phyloP scores from a whole-genome alignment of 768 basidiomycete species.

The Lenzites betulinus region DNA sequence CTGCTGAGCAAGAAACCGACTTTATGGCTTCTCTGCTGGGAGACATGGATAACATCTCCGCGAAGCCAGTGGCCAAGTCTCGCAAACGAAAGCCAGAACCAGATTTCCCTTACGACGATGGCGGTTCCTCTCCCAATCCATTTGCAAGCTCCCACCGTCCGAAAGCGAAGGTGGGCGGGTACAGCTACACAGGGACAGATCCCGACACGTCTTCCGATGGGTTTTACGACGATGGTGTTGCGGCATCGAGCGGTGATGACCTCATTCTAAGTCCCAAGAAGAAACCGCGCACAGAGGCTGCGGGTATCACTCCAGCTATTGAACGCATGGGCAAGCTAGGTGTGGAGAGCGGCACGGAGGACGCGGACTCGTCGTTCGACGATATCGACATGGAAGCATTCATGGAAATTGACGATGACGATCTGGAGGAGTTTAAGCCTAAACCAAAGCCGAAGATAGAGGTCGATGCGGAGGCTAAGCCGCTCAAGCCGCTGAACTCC shows the following conservation, averaged over 20 bases:
- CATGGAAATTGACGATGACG: constrained; percentile 61
- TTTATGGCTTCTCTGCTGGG: constrained; percentile 86
- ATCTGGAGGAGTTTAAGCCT: constrained; percentile 34
- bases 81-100: constrained; percentile 74
- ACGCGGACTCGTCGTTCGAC: constrained; percentile 44
- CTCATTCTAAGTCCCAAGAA: constrained; percentile 70
- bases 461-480: constrained; percentile 21
- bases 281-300: constrained; percentile 50
- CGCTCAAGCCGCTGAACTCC: constrained; percentile 27
- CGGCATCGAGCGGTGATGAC: constrained; percentile 58
- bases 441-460: constrained; percentile 36
- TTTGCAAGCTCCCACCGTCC: constrained; percentile 10
- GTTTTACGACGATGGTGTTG: constrained; percentile 29
- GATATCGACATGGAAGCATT: constrained; percentile 61
- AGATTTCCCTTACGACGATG: constrained; percentile 23
- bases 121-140: constrained; percentile 27
- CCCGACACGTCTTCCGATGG: constrained; percentile 36
- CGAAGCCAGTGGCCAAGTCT: constrained; percentile 40
- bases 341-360: constrained; percentile 41
- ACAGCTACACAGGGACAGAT: constrained; percentile 22
- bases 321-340: constrained; percentile 61
- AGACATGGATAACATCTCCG: constrained; percentile 56
- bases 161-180: background rate
- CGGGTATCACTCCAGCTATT: constrained; percentile 53
- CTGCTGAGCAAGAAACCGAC: constrained; percentile 81